Evolutionary conservation across 176 grass and related monocot species (phyloP).

Genomic region (Phoenix dactylifera): DNA sequence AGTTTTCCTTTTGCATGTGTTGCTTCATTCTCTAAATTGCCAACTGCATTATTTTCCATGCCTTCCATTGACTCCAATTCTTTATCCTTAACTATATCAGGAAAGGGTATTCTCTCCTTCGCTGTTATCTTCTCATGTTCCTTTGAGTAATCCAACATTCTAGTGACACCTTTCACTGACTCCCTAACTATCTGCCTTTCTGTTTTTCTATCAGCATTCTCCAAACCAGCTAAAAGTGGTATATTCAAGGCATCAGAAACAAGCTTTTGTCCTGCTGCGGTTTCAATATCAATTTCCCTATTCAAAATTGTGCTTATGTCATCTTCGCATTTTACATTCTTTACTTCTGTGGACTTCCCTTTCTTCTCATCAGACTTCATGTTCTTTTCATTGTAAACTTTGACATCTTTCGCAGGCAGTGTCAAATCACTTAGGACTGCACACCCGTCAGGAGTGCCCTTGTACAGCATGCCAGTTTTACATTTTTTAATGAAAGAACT

Average conservation of each 20-base stretch:
- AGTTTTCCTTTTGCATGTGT: constrained; percentile 29
- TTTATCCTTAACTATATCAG: constrained; percentile 34
- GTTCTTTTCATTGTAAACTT: constrained; percentile 42
- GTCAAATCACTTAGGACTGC: constrained; percentile 10
- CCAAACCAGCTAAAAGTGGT: constrained; percentile 26
- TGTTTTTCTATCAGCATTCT: constrained; percentile 25
- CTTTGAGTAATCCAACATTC: constrained; percentile 7
- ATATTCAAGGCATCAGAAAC: constrained; percentile 40
- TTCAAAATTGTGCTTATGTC: constrained; percentile 29
- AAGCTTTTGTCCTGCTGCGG: constrained; percentile 28
- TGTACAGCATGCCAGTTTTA: constrained; percentile 25
- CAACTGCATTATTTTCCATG: constrained; percentile 38
- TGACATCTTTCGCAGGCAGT: constrained; percentile 17
- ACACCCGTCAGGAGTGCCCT: constrained; percentile 29
- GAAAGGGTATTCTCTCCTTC: constrained; percentile 26
- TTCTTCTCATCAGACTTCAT: constrained; percentile 51
- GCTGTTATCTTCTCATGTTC: constrained; percentile 28
- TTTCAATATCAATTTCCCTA: constrained; percentile 45
- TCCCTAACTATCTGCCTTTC: constrained; percentile 37
- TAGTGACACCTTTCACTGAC: constrained; percentile 12
- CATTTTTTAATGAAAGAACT: constrained; percentile 37
- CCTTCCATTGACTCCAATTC: constrained; percentile 12
- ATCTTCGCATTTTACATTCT: constrained; percentile 37
- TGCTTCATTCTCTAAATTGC: constrained; percentile 34
- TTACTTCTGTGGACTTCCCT: constrained; percentile 26